These are phyloP conservation scores for Mycena pura DNA, from an alignment of 768 basidiomycete genomes.

Conservation along the genomic window DNA sequence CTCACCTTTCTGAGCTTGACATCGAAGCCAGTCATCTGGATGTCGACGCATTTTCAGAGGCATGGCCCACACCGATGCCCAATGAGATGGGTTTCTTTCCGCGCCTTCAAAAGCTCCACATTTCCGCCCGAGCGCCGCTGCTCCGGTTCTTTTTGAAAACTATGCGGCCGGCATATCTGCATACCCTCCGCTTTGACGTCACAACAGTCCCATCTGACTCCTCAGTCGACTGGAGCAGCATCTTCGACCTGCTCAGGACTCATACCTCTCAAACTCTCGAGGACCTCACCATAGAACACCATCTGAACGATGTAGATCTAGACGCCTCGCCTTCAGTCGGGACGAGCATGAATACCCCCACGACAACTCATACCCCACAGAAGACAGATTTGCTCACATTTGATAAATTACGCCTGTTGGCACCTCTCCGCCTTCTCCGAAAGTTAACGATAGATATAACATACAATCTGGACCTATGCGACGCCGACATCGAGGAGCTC, in stretches of 20 bases:
- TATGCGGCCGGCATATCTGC: slow-evolving; percentile 40
- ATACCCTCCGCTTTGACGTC: slow-evolving; percentile 47
- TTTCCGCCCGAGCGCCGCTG: slow-evolving; percentile 45
- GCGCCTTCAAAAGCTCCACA: slow-evolving; percentile 44
- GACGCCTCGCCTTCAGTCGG: slow-evolving; percentile 25
- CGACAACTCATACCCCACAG: slow-evolving; percentile 18
- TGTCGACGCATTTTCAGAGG: slow-evolving; percentile 29
- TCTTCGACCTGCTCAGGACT: slow-evolving; percentile 39
- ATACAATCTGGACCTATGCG: slow-evolving; percentile 44
- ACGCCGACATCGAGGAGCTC: slow-evolving; percentile 46
- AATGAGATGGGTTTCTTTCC: slow-evolving; percentile 37
- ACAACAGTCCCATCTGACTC: slow-evolving; percentile 22
- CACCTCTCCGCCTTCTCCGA: slow-evolving; percentile 40
- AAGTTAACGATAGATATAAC: slow-evolving; percentile 48
- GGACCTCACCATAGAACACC: slow-evolving; percentile 50
- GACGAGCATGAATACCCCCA: slow-evolving; percentile 14
- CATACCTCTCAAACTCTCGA: slow-evolving; percentile 40
- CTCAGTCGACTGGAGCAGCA: slow-evolving; percentile 36
- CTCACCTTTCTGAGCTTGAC: slow-evolving; percentile 47
- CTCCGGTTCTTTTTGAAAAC: slow-evolving; percentile 42
- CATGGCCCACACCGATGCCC: slow-evolving; percentile 15
- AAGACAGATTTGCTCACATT: slow-evolving; percentile 34
- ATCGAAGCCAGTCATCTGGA: slow-evolving; percentile 50
- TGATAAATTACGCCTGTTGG: slow-evolving; percentile 42
- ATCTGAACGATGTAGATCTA: slow-evolving; percentile 40